phyloP scores from a whole-genome alignment of 345 rosid species.

The Noccaea caerulescens region DNA sequence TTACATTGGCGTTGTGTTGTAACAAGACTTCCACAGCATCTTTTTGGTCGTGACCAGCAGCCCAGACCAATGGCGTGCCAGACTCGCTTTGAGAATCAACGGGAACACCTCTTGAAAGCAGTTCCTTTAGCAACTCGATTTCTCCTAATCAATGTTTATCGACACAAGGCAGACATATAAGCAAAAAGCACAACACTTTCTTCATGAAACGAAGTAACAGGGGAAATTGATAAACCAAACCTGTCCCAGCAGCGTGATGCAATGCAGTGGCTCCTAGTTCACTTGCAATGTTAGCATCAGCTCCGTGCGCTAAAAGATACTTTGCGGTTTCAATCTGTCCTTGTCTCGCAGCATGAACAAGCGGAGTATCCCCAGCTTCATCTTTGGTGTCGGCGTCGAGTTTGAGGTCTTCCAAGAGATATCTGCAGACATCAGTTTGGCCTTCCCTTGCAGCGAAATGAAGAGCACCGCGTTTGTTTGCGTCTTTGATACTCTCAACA shows the following conservation, averaged over 20 bases:
- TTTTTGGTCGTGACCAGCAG: conserved; percentile 83
- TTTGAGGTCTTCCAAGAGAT: conserved; percentile 80
- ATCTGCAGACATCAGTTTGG: conserved; percentile 74
- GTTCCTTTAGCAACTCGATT: conserved; percentile 61
- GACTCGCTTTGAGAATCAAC: conserved; percentile 85
- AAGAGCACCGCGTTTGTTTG: conserved; percentile 86
- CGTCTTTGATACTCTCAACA: conserved; percentile 83
- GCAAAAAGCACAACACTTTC: conserved; percentile 4
- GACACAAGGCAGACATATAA: neutral
- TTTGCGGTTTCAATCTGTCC: conserved; percentile 77
- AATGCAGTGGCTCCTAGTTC: conserved; percentile 84
- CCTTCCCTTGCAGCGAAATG: conserved; percentile 98
- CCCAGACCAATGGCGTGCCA: conserved; percentile 90
- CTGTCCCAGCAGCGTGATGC: conserved; percentile 90
- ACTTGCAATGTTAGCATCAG: conserved; percentile 72
- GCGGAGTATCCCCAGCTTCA: conserved; percentile 94
- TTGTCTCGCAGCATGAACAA: conserved; percentile 90
- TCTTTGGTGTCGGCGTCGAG: conserved; percentile 69
- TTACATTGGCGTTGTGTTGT: conserved; percentile 80
- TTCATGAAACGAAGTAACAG: neutral
- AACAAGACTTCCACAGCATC: conserved; percentile 78
- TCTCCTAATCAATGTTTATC: conserved; percentile 50
- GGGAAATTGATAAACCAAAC: conserved; percentile 40
- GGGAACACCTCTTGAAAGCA: conserved; percentile 70
- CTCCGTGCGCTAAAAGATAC: conserved; percentile 81